These are phyloP conservation scores for Circinella umbellata DNA, from an alignment of 371 early-diverging fungal genomes.

Conservation along the genomic window DNA sequence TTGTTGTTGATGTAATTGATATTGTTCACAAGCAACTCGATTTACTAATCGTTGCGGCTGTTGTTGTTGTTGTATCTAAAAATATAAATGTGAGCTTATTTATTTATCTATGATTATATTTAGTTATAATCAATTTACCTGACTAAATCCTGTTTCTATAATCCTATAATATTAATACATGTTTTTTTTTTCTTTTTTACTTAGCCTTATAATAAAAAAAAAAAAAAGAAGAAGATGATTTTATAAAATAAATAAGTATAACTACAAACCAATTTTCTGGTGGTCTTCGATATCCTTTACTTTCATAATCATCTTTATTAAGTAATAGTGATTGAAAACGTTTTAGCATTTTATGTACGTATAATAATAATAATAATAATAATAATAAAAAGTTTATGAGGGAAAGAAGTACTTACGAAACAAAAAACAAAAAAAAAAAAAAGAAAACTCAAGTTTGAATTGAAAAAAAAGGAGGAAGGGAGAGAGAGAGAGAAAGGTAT, in stretches of 20 bases:
- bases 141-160: background rate
- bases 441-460: no score
- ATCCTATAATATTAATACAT: background rate
- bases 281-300: conserved; percentile 5
- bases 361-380: background rate
- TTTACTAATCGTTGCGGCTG: background rate
- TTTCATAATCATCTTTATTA: conserved; percentile 5
- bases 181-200: no score
- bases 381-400: background rate
- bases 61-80: conserved; percentile 3
- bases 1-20: background rate
- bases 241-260: no score
- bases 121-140: background rate
- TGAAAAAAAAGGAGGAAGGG: no score
- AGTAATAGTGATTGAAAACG: conserved; percentile 11
- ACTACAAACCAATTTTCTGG: conserved; percentile 8
- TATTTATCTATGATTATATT: background rate
- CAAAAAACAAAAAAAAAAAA: no score
- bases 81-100: background rate
- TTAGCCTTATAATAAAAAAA: background rate
- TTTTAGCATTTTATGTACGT: conserved; percentile 8
- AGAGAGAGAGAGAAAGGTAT: no score
- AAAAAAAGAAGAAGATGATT: background rate
- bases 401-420: background rate
- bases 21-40: background rate